These are phyloP conservation scores for Dryas drummondii DNA, from an alignment of 306 rosid species.

Conservation along the genomic window DNA sequence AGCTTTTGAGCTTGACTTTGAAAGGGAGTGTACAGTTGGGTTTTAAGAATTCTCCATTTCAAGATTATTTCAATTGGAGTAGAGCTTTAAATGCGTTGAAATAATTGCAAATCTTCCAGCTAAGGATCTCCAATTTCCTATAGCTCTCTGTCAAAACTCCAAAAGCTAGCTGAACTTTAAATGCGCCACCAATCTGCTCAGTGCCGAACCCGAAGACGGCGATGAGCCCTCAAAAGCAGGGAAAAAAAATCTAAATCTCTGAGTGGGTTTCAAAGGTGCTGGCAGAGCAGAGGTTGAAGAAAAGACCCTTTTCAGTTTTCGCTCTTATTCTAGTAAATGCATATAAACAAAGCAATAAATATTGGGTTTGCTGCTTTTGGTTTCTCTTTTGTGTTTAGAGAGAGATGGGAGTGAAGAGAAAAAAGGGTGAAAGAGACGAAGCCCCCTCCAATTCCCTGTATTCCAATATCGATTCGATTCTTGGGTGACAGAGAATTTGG, in stretches of 20 bases:
- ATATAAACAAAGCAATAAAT: conserved; percentile 17
- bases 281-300: conserved; percentile 24
- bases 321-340: conserved; percentile 33
- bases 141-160: conserved; percentile 20
- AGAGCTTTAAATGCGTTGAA: conserved; percentile 50
- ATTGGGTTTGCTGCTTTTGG: conserved; percentile 19
- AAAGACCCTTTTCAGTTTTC: conserved; percentile 41
- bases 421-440: conserved; percentile 35
- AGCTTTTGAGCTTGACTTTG: conserved; percentile 10
- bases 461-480: conserved; percentile 64
- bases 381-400: neutral
- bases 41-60: conserved; percentile 24
- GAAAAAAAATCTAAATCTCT: conserved; percentile 17
- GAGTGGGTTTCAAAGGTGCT: conserved; percentile 19
- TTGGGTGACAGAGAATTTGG: conserved; percentile 51
- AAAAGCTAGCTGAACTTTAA: conserved; percentile 36
- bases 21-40: neutral
- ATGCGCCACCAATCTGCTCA: conserved; percentile 61
- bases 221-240: conserved; percentile 61
- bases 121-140: conserved; percentile 17
- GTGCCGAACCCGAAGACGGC: conserved; percentile 66
- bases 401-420: conserved; percentile 9
- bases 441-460: conserved; percentile 42
- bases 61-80: neutral
- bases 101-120: conserved; percentile 20